phyloP scores from a whole-genome alignment of 2,329 filamentous ascomycete species.

The Elsinoe fawcettii region DNA sequence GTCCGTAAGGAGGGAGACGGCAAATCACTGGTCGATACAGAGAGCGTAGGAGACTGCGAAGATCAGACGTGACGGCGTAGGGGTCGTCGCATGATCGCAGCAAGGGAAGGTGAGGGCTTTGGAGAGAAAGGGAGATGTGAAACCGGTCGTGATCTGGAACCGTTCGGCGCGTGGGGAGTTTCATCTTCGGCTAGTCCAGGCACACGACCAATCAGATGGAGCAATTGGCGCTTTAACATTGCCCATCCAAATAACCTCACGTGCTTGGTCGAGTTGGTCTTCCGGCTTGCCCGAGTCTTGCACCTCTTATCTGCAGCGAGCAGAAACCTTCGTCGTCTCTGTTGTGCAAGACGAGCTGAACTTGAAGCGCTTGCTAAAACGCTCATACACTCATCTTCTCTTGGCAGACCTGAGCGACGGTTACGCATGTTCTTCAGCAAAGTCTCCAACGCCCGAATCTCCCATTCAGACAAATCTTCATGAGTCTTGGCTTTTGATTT shows the following conservation, averaged over 20 bases:
- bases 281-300: background rate
- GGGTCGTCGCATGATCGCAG: slow-evolving; percentile 1
- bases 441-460: background rate
- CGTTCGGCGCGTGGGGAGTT: slow-evolving; percentile 2
- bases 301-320: slow-evolving; percentile 1
- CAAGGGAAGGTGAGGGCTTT: background rate
- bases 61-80: slow-evolving; percentile 12
- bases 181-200: background rate
- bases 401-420: background rate
- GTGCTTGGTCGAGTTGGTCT: background rate
- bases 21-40: slow-evolving; percentile 6
- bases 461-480: too few relatives aligned
- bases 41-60: background rate
- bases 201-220: background rate
- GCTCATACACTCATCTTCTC: background rate
- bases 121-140: background rate
- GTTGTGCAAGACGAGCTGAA: background rate
- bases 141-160: slow-evolving; percentile 2
- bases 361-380: slow-evolving; percentile 9
- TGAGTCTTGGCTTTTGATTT: too few relatives aligned
- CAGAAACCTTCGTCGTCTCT: slow-evolving; percentile 8
- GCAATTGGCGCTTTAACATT: background rate
- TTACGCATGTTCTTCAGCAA: background rate
- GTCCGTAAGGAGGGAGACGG: slow-evolving; percentile 13
- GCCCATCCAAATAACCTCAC: slow-evolving; percentile 8